Evolutionary conservation across 2,329 filamentous ascomycete species (phyloP).

Genomic region (Ophiognomonia clavigignenti-juglandacearum): DNA sequence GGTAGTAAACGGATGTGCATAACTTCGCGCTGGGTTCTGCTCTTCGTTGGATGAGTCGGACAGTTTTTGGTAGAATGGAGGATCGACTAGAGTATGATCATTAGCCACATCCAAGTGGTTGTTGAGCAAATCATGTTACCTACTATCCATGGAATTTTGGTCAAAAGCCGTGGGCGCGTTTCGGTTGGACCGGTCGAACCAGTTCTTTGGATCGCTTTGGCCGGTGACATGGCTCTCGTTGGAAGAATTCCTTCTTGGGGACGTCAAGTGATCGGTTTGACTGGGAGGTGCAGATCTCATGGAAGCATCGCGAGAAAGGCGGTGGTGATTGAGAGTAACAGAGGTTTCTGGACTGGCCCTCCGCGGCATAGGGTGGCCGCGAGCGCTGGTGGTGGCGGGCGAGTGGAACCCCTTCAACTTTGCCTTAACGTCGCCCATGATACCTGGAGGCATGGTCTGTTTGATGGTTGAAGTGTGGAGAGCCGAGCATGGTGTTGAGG

Average conservation of each 20-base stretch:
- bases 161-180: constrained; percentile 41
- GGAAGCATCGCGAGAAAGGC: constrained; percentile 36
- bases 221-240: constrained; percentile 44
- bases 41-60: constrained; percentile 49
- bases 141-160: constrained; percentile 43
- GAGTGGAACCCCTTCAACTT: constrained; percentile 22
- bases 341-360: constrained; percentile 41
- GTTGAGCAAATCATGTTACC: constrained; percentile 5
- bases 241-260: constrained; percentile 37
- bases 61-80: constrained; percentile 51
- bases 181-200: constrained; percentile 51
- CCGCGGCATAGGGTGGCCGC: constrained; percentile 38
- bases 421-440: constrained; percentile 26
- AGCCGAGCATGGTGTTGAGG: constrained; percentile 16
- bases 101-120: neutral
- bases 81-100: constrained; percentile 35
- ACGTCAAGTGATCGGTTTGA: constrained; percentile 16
- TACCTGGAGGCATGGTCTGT: constrained; percentile 5
- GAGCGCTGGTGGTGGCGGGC: constrained; percentile 18
- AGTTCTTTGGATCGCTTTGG: constrained; percentile 45
- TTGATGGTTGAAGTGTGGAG: neutral
- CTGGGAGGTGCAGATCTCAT: constrained; percentile 17
- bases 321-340: constrained; percentile 42
- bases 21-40: constrained; percentile 4
- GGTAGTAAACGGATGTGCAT: constrained; percentile 20